Evolutionary conservation across 2,329 filamentous ascomycete genomes (phyloP), one percentile per base, ranked within the genome.

Genomic region (Aspergillus sp.): DNA sequence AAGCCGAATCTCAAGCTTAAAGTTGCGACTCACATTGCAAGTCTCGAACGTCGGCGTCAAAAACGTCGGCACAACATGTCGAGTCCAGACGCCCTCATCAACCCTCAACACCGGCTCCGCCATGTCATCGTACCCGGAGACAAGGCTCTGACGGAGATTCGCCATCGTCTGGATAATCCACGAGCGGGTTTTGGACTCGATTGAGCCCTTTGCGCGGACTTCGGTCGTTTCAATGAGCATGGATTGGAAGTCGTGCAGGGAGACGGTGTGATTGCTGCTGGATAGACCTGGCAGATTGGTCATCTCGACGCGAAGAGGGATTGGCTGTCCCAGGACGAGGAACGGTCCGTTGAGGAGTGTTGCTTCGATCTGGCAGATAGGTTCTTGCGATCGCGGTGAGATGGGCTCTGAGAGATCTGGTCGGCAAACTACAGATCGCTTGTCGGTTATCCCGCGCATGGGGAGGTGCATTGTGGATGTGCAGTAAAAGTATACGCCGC

Each of bases 221-320:
- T 69, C 46, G 11, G 66, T 69, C 6, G 50, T 65, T 53, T 69
- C 67, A 5, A 68, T 43, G 13, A 69, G 56, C 67, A 69, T 65
- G 7, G 66, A 56, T 22, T 69, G 68, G 22, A 69, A 69, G 28
- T 63, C 61, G 28, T 60, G 56, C 17, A 69, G 22, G 3, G 50
- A 28, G 34, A 66, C 25, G n/a, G 31, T 25, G 31, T 56, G 55
- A 2, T 19, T 8, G 17, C 46, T 22, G 11, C 46, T 22, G 11
- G 4, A 11, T 9, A 7, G 8, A 7, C 49, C 31, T 8, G 31
- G 48, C 22, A 61, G 38, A 22, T 61, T 63, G 0, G 51, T 62
- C 4, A 69, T 15, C 8, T 60, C 38, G 15, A 69, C 59, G 1
- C n/a, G 46, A 6, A 69, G 54, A 9, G 67, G 61, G 7, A 69